Percentiles rank a stretch among this genome's conserved stretches.
phyloP scores from a whole-genome alignment of 2,329 filamentous ascomycete species.

The Aspergillus sp. region DNA sequence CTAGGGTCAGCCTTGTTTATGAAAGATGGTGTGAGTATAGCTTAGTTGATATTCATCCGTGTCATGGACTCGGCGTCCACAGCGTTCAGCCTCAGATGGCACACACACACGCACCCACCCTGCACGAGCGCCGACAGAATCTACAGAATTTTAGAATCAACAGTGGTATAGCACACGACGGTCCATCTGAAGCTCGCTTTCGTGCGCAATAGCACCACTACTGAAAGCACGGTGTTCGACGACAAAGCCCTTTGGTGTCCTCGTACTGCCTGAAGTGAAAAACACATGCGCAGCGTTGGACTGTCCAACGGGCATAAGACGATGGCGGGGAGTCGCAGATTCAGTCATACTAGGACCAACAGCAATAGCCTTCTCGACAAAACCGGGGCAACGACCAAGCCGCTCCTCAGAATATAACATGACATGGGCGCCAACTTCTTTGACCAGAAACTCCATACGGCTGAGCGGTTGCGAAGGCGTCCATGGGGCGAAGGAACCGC shows the following conservation, averaged over 20 bases:
- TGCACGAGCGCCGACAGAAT: constrained; percentile 11
- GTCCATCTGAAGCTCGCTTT: constrained; percentile 38
- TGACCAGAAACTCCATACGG: not conserved
- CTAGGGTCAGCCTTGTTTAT: constrained; percentile 1
- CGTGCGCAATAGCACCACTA: constrained; percentile 45
- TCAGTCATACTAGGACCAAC: constrained; percentile 8
- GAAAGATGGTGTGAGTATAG: constrained; percentile 6
- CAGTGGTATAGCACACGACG: constrained; percentile 35
- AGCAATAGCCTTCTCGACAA: constrained; percentile 15
- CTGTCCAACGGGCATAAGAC: constrained; percentile 3
- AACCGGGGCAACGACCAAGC: constrained; percentile 11
- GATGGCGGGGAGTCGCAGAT: constrained; percentile 1
- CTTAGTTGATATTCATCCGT: constrained; percentile 1
- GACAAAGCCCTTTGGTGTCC: constrained; percentile 47
- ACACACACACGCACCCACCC: constrained; percentile 36
- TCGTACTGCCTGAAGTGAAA: constrained; percentile 37
- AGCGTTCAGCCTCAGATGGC: constrained; percentile 38
- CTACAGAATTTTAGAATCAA: constrained; percentile 29
- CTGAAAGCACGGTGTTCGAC: constrained; percentile 51
- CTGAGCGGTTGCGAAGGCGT: not conserved
- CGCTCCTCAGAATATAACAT: constrained; percentile 3
- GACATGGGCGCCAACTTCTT: not conserved
- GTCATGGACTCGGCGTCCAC: constrained; percentile 36
- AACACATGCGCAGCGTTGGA: constrained; percentile 46
- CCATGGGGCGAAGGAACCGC: constrained; percentile 1